A percentile compares a stretch with the other conserved stretches of the same genome.
Conservation (phyloP, 495 filamentous ascomycete species). For the Entonaema liquescens region DNA sequence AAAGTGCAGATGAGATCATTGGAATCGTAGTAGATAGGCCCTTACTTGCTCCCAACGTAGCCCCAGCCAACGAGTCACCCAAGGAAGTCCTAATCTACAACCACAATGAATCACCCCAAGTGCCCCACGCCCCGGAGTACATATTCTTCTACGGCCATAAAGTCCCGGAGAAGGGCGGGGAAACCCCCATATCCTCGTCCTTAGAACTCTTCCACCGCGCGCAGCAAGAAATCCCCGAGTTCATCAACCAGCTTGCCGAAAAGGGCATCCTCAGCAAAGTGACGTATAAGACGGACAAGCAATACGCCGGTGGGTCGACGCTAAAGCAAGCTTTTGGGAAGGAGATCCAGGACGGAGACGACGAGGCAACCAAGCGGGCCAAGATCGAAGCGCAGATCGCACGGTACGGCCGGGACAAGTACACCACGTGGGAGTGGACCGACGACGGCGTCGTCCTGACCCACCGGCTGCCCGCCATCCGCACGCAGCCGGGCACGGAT, state of each 20-base stretch:
- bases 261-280: slow-evolving; percentile 57
- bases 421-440: slow-evolving; percentile 58
- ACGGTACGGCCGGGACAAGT: slow-evolving; percentile 49
- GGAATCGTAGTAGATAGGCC: slow-evolving; percentile 63
- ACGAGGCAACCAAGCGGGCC: slow-evolving; percentile 49
- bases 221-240: slow-evolving; percentile 58
- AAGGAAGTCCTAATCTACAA: slow-evolving; percentile 61
- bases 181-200: slow-evolving; percentile 62
- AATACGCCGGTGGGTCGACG: slow-evolving; percentile 59
- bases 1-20: slow-evolving; percentile 59
- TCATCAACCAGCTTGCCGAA: slow-evolving; percentile 55
- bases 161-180: slow-evolving; percentile 49
- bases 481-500: slow-evolving; percentile 58
- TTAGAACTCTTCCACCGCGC: slow-evolving; percentile 60
- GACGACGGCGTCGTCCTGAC: slow-evolving; percentile 57
- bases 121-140: slow-evolving; percentile 63
- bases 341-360: slow-evolving; percentile 56
- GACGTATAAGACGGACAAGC: slow-evolving; percentile 56
- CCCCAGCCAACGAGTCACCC: slow-evolving; percentile 62
- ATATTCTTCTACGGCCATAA: slow-evolving; percentile 58
- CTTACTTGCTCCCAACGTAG: slow-evolving; percentile 60
- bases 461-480: slow-evolving; percentile 47
- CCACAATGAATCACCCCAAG: slow-evolving; percentile 64
- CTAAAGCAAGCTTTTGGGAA: slow-evolving; percentile 63
- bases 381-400: slow-evolving; percentile 64